These are phyloP conservation scores for Diddensiella caesifluorescens DNA, from an alignment of 805 yeast species.

Conservation along the genomic window DNA sequence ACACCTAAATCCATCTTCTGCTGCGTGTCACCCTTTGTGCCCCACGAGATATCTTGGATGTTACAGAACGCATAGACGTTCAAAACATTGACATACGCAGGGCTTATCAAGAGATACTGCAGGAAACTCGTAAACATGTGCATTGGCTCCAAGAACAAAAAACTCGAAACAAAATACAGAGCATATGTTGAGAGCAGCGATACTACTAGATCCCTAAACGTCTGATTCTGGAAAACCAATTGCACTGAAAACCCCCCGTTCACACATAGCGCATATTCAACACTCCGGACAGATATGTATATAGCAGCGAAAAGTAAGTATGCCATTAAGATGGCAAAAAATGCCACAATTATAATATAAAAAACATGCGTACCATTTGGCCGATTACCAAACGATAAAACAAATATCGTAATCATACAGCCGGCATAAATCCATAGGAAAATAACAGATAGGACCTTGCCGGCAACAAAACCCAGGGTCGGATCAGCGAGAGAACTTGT, in stretches of 20 bases:
- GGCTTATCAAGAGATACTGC: slow-evolving; percentile 80
- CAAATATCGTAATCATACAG: slow-evolving; percentile 77
- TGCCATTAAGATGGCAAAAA: slow-evolving; percentile 84
- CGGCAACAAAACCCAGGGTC: slow-evolving; percentile 61
- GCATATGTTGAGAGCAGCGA: slow-evolving; percentile 81
- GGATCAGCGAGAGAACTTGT: slow-evolving; percentile 68
- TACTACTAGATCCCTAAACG: slow-evolving; percentile 82
- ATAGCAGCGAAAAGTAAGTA: slow-evolving; percentile 87
- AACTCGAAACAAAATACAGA: slow-evolving; percentile 70
- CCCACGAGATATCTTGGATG: slow-evolving; percentile 96
- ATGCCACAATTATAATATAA: slow-evolving; percentile 64
- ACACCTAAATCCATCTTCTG: slow-evolving; percentile 71
- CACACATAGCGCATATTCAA: slow-evolving; percentile 47
- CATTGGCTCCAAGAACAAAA: slow-evolving; percentile 83
- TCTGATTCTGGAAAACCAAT: slow-evolving; percentile 55
- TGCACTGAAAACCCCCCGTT: slow-evolving; percentile 36
- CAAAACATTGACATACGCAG: slow-evolving; percentile 84
- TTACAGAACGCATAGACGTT: slow-evolving; percentile 95
- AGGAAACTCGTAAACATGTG: slow-evolving; percentile 84
- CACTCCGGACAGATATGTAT: slow-evolving; percentile 69
- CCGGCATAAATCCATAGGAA: slow-evolving; percentile 82
- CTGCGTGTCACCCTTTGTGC: slow-evolving; percentile 78
- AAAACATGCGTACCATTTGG: slow-evolving; percentile 84
- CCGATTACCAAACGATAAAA: slow-evolving; percentile 86
- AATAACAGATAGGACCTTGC: slow-evolving; percentile 68